Evolutionary conservation across 192 early-diverging fungal species (phyloP).

Genomic region (Rhizophlyctis rosea): DNA sequence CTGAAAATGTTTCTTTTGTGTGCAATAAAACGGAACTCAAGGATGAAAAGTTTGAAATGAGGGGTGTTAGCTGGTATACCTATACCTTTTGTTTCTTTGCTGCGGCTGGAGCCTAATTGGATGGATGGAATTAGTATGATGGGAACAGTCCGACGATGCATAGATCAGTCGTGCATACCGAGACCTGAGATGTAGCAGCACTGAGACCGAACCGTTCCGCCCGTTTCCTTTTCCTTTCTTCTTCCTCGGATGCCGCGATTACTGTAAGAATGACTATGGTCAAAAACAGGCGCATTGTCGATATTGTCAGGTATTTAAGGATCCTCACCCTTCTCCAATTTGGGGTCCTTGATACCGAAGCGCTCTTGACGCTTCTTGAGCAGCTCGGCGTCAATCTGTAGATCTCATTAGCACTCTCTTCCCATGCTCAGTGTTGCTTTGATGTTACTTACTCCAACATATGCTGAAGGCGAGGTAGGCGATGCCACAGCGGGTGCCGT

Average conservation of each 20-base stretch:
- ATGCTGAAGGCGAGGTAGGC: too few relatives aligned
- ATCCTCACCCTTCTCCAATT: neutral
- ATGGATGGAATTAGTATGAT: neutral
- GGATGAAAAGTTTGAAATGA: too few relatives aligned
- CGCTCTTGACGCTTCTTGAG: constrained; percentile 52
- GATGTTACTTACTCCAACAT: too few relatives aligned
- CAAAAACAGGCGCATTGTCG: too few relatives aligned
- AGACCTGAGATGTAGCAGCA: neutral
- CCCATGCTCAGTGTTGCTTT: neutral
- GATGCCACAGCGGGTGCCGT: neutral
- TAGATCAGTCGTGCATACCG: neutral
- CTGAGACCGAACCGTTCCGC: constrained; percentile 51
- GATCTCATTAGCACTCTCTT: neutral
- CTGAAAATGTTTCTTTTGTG: too few relatives aligned
- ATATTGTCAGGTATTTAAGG: neutral
- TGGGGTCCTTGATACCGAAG: constrained; percentile 42
- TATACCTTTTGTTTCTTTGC: constrained; percentile 17
- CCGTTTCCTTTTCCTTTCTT: constrained; percentile 67
- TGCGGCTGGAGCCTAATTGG: neutral
- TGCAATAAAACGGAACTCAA: too few relatives aligned
- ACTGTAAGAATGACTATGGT: too few relatives aligned
- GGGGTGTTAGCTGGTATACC: too few relatives aligned
- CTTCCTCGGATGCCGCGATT: constrained; percentile 31
- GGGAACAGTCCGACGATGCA: neutral
- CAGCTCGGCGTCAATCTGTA: constrained; percentile 44